Evolutionary conservation across 495 filamentous ascomycete genomes (phyloP).

Genomic region (Talaromyces proteolyticus): DNA sequence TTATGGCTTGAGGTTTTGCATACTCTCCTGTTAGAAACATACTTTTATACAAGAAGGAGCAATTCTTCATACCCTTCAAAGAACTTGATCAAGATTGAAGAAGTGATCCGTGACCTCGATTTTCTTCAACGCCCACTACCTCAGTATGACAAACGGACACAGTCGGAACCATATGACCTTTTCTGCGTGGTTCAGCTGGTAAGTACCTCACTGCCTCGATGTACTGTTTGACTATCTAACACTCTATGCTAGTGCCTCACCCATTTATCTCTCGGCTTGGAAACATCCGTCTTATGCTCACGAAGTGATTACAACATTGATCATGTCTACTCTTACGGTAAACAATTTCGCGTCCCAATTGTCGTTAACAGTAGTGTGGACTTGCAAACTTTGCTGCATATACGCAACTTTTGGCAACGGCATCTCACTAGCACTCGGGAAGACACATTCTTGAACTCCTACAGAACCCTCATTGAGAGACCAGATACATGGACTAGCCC

Average conservation of each 20-base stretch:
- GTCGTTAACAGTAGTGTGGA: constrained; percentile 9
- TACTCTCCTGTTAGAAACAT: constrained; percentile 16
- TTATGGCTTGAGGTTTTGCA: constrained; percentile 25
- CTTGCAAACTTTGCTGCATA: constrained; percentile 18
- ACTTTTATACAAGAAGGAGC: background rate
- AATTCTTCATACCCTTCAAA: constrained; percentile 10
- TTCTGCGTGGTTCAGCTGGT: constrained; percentile 30
- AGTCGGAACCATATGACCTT: constrained; percentile 10
- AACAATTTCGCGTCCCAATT: constrained; percentile 2
- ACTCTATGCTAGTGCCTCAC: constrained; percentile 19
- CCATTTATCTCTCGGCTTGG: constrained; percentile 18
- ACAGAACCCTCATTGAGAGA: constrained; percentile 11
- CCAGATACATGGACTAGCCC: constrained; percentile 13
- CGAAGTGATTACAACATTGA: constrained; percentile 27
- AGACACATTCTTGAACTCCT: constrained; percentile 19
- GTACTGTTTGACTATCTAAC: background rate
- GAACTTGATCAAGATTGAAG: constrained; percentile 15
- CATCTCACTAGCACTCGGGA: constrained; percentile 23
- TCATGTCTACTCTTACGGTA: constrained; percentile 17
- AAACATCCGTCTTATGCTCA: constrained; percentile 15
- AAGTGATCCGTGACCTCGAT: constrained; percentile 8
- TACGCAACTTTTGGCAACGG: constrained; percentile 33
- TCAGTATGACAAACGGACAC: constrained; percentile 4
- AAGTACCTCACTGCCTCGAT: background rate
- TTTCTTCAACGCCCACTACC: constrained; percentile 20